Conservation (phyloP, 1,284 basidiomycete genomes). For the Leccinum subatratum region DNA sequence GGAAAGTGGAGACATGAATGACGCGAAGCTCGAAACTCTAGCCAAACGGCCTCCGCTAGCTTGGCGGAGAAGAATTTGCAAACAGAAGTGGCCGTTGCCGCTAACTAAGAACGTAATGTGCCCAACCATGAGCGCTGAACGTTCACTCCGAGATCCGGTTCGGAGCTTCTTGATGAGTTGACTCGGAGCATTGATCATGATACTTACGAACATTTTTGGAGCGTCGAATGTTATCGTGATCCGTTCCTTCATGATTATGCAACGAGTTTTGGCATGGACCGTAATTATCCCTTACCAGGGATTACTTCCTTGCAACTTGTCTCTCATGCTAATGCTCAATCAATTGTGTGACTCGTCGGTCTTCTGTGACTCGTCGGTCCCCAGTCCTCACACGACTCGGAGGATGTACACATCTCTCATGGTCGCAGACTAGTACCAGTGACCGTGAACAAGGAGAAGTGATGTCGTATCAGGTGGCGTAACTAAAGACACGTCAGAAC, state of each 20-base stretch:
- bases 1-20: slow-evolving; percentile 31
- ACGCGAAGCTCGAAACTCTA: slow-evolving; percentile 19
- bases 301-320: background rate
- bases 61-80: slow-evolving; percentile 10
- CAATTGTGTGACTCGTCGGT: background rate
- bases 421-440: no score
- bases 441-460: no score
- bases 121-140: background rate
- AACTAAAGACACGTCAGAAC: no score
- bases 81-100: background rate
- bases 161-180: background rate
- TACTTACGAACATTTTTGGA: background rate
- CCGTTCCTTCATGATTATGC: background rate
- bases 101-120: background rate
- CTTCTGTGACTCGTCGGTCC: no score
- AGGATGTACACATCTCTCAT: no score
- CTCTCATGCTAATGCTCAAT: background rate
- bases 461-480: no score
- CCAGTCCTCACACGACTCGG: no score
- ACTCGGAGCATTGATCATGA: background rate
- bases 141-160: background rate
- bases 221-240: background rate
- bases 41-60: background rate
- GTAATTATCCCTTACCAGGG: no score
- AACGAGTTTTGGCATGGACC: background rate